phyloP scores from a whole-genome alignment of 2,329 filamentous ascomycete species.

The Colletotrichum theobromicola region DNA sequence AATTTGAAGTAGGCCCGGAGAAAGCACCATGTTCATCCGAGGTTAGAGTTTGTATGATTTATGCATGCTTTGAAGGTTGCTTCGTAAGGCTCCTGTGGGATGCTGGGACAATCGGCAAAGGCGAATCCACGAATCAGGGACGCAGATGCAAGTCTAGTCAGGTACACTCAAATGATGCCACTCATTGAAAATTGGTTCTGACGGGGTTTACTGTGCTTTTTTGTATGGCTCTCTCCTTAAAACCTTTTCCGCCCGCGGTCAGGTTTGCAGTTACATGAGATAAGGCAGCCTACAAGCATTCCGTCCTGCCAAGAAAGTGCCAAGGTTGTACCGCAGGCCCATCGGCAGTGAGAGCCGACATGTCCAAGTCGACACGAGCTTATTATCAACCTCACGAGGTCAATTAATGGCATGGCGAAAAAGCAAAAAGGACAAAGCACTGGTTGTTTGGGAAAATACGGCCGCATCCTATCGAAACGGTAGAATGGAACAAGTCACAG shows the following conservation, averaged over 20 bases:
- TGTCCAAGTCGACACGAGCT: background rate
- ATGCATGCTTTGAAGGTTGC: background rate
- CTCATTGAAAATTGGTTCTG: fast-evolving
- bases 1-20: background rate
- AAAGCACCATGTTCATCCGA: background rate
- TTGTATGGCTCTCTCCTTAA: fast-evolving
- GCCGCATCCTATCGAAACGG: no score
- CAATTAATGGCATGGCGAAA: fast-evolving
- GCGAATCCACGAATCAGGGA: background rate
- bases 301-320: background rate
- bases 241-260: background rate
- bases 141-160: background rate
- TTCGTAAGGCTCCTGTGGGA: background rate
- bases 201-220: fast-evolving
- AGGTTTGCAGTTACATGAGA: background rate
- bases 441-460: fast-evolving
- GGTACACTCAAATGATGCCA: background rate
- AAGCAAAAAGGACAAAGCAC: fast-evolving
- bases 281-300: background rate
- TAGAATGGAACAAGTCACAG: background rate
- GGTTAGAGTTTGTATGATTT: background rate
- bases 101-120: background rate
- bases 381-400: background rate
- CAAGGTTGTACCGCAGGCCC: background rate
- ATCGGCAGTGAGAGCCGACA: background rate